These are phyloP conservation scores for Hemisphaericaspora xylofermentans DNA, from an alignment of 1,139 yeast species.

Conservation along the genomic window DNA sequence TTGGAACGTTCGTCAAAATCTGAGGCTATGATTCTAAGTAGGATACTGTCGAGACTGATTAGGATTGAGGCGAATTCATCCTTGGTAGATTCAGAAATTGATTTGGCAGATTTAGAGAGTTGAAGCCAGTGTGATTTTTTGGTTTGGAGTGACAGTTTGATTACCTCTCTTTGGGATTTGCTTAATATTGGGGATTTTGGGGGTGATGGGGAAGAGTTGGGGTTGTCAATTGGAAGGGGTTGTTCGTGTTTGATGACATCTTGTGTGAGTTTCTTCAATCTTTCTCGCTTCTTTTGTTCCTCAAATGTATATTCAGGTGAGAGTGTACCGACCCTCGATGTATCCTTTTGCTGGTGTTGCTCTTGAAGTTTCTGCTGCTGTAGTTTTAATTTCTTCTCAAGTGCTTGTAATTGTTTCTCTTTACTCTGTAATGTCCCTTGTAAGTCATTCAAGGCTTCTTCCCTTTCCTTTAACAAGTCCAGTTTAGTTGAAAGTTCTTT, in stretches of 20 bases:
- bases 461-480: not conserved
- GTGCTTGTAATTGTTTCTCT: conserved; percentile 8
- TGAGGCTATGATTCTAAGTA: conserved; percentile 30
- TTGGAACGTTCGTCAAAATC: conserved; percentile 38
- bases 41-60: conserved; percentile 33
- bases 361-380: conserved; percentile 1
- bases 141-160: conserved; percentile 16
- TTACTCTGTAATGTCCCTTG: conserved; percentile 5
- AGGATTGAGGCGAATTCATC: conserved; percentile 25
- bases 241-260: conserved; percentile 20
- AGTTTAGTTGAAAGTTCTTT: conserved; percentile 2
- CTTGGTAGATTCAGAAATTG: conserved; percentile 22
- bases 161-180: conserved; percentile 19
- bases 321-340: not conserved
- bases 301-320: conserved; percentile 9
- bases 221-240: conserved; percentile 12
- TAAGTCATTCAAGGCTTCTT: conserved; percentile 6
- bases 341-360: conserved; percentile 8
- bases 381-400: conserved; percentile 2
- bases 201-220: conserved; percentile 7
- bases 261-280: conserved; percentile 21
- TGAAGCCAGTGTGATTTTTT: conserved; percentile 32
- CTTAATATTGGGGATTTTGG: conserved; percentile 2
- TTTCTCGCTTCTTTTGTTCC: conserved; percentile 18
- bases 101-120: conserved; percentile 28